Evolutionary conservation across 495 filamentous ascomycete species (phyloP).

Genomic region (Symbiotaphrina buchneri): DNA sequence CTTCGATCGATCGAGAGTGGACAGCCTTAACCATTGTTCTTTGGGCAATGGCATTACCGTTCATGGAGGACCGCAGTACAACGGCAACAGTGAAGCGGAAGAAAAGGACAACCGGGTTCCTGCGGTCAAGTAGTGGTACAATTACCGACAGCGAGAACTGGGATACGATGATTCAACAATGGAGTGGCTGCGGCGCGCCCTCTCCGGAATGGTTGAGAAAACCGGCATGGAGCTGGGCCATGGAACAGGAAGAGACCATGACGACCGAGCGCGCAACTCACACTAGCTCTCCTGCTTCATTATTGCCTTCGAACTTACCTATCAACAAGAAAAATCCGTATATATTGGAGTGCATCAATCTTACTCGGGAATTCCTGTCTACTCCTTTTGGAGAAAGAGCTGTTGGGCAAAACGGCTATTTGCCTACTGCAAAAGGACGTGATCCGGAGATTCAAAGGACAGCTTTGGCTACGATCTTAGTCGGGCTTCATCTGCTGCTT

Average conservation of each 20-base stretch:
- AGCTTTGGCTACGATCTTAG: conserved; percentile 41
- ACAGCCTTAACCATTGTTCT: conserved; percentile 50
- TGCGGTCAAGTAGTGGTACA: conserved; percentile 36
- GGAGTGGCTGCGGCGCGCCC: conserved; percentile 30
- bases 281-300: too few relatives aligned
- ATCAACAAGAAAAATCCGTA: conserved; percentile 13
- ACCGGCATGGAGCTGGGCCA: conserved; percentile 52
- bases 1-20: conserved; percentile 48
- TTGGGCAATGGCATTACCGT: conserved; percentile 34
- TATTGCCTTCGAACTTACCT: not conserved
- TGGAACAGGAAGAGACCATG: conserved; percentile 17
- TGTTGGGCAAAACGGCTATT: conserved; percentile 28
- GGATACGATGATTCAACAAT: conserved; percentile 34
- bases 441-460: conserved; percentile 29
- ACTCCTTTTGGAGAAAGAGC: conserved; percentile 25
- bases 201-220: conserved; percentile 40
- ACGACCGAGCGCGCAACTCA: too few relatives aligned
- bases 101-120: conserved; percentile 24
- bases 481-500: conserved; percentile 60
- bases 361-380: conserved; percentile 32
- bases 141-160: conserved; percentile 33
- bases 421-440: conserved; percentile 34
- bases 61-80: conserved; percentile 16
- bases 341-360: conserved; percentile 17
- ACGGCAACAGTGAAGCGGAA: conserved; percentile 15